Evolutionary conservation across 148 eudicot genomes (phyloP), one percentile per base, ranked within the genome.

Genomic region (Pouteria glomerata): DNA sequence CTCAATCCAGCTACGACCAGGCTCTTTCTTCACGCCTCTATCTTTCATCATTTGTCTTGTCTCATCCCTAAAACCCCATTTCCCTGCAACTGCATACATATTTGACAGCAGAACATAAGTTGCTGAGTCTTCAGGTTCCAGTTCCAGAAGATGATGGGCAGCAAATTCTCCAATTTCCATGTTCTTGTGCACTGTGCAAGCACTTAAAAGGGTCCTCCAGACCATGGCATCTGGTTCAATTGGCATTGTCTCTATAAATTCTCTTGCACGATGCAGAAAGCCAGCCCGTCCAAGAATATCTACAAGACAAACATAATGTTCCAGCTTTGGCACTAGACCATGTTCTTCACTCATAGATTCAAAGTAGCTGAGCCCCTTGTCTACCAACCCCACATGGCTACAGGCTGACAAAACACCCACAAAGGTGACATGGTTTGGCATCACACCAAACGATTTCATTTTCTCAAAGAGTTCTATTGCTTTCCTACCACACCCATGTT

Each of bases 1-100:
- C 82, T 91, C 95, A 26, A 94, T 85, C 97, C 97, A 94, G 77
- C 98, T 94, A 59, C 85, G 87, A 57, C 98, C 98, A 44, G 98
- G 93, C 14, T 64, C 68, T 64, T 64, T 41, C 33, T 41, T 42
- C 42, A 64, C 68, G 23, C 90, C 89, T 77, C 85, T 83, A 31
- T 39, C 50, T 47, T 39, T 41, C 68, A 39, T 64, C 31, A 64
- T 21, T 23, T 64, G 33, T 39, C n/a, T 39, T 1, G 4, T 26
- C 21, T 64, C 30, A 64, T 64, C 87, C 58, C 95, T 85, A 42
- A 1, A 3, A 19, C 19, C 34, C 51, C 51, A 64, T 39, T 64
- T 42, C 45, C 50, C 68, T 42, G 52, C 29, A 64, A 41, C 51
- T 64, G 68, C 50, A 64, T 87, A 82, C 89, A 92, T 82, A 77